Evolutionary conservation across 352 stramenopile genomes (phyloP), one percentile per base, ranked within the genome.

Genomic region (Pythium biforme): DNA sequence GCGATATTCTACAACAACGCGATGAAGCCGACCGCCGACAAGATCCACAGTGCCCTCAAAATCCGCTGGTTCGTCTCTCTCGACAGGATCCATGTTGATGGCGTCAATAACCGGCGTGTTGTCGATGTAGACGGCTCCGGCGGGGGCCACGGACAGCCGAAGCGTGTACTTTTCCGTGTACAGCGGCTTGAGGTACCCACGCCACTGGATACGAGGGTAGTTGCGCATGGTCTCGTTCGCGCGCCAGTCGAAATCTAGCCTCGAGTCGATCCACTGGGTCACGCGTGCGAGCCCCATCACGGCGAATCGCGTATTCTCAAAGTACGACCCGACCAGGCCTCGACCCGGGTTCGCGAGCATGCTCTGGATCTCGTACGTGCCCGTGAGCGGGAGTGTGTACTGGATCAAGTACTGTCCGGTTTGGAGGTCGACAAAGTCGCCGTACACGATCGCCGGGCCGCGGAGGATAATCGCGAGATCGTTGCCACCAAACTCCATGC

Each of bases 141-240:
- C 27, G 6, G 64, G 58, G 2, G 29, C 27, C 4, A 67, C 64
- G 0, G 47, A 34, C 2, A 72, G 48, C 34, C 23, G n/a, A 14
- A 72, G 43, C 7, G 37, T 63, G 40, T 64, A 72, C 19, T 7
- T 46, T 40, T 72, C 64, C 0, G 64, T 67, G 31, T 52, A 67
- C 31, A 51, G 27, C 0, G 64, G 64, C 34, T 58, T 51, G 20
- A 72, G 54, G 20, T 55, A 72, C 4, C 64, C 64, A 5, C 53
- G 57, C 64, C 64, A 72, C 37, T 67, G 64, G 47, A 72, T 60
- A 1, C 64, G 64, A n/a, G 64, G 64, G 47, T 67, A 72, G 31
- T 59, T 58, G 19, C 64, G 64, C 58, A 67, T 72, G 26, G 58
- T 72, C 33, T 63, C 20, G 39, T 72, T 72, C 14, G 41, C 45